These are phyloP conservation scores for Smithsoniella earleae DNA, from an alignment of 163 green algal genomes.

Conservation along the genomic window DNA sequence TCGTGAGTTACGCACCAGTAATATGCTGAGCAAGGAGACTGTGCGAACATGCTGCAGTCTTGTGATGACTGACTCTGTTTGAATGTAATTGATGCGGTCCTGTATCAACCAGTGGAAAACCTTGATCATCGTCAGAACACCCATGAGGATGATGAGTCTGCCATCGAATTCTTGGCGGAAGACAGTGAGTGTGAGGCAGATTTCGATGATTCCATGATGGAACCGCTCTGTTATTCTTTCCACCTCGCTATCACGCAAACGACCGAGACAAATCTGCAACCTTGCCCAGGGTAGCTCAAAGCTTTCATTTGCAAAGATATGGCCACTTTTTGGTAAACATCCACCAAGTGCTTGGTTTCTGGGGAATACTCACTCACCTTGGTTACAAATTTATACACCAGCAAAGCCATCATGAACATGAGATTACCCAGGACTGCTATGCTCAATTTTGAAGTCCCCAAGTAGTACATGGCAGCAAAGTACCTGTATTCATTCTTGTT, in stretches of 20 bases:
- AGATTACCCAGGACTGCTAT: constrained; percentile 52
- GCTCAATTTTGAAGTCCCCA: constrained; percentile 47
- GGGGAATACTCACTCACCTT: background rate
- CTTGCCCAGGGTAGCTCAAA: background rate
- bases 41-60: constrained; percentile 36
- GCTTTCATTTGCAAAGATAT: background rate
- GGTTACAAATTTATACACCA: constrained; percentile 27
- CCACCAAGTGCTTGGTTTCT: background rate
- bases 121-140: constrained; percentile 50
- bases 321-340: background rate
- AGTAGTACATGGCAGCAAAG: constrained; percentile 53
- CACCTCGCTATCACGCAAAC: constrained; percentile 47
- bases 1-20: constrained; percentile 31
- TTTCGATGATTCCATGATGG: constrained; percentile 52
- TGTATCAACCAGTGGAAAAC: constrained; percentile 51
- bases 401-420: constrained; percentile 35
- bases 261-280: constrained; percentile 44
- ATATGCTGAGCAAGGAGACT: constrained; percentile 36
- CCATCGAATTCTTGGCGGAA: constrained; percentile 56
- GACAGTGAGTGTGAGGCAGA: constrained; percentile 57
- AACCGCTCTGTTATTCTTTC: constrained; percentile 48
- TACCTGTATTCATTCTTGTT: constrained; percentile 34
- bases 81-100: constrained; percentile 47
- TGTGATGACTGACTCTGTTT: constrained; percentile 46
- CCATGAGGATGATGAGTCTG: constrained; percentile 46